Conservation (phyloP, 345 rosid species). For the Gynandropsis gynandra region DNA sequence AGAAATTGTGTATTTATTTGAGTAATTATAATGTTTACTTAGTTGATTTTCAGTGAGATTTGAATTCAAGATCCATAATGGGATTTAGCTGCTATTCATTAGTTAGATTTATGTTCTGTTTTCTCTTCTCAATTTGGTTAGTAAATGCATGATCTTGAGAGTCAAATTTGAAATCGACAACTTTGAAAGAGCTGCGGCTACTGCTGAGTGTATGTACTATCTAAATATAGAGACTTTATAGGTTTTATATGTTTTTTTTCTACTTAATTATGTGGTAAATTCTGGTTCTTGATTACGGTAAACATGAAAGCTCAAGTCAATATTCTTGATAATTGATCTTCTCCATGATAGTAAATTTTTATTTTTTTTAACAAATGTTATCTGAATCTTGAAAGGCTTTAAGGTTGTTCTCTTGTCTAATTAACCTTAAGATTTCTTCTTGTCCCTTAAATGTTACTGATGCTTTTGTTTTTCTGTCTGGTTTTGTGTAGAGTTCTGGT, state of each 20-base stretch:
- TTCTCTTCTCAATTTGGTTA: background rate
- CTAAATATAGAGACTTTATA: conserved; percentile 1
- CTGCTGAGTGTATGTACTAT: conserved; percentile 5
- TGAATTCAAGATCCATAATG: conserved; percentile 16
- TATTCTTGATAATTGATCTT: background rate
- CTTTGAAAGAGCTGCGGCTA: conserved; percentile 10
- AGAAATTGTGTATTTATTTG: conserved; percentile 9
- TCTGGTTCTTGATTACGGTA: conserved; percentile 4
- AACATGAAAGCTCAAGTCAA: background rate
- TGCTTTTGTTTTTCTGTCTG: conserved; percentile 10
- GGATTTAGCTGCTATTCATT: conserved; percentile 7
- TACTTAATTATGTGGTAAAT: conserved; percentile 4
- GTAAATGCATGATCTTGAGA: conserved; percentile 1
- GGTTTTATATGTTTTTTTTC: background rate
- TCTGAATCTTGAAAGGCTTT: background rate
- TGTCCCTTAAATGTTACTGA: background rate
- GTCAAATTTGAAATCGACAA: background rate
- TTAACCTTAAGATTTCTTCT: background rate
- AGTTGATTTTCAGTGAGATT: conserved; percentile 12
- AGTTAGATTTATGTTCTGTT: conserved; percentile 4
- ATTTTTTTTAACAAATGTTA: background rate
- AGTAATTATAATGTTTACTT: background rate
- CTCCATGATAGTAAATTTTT: conserved; percentile 3
- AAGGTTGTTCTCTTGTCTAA: background rate
- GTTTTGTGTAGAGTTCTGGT: conserved; percentile 15